Evolutionary conservation across 1,284 basidiomycete species (phyloP), one percentile per base, ranked within the genome.

Genomic region (Rhodotorula mucilaginosa): DNA sequence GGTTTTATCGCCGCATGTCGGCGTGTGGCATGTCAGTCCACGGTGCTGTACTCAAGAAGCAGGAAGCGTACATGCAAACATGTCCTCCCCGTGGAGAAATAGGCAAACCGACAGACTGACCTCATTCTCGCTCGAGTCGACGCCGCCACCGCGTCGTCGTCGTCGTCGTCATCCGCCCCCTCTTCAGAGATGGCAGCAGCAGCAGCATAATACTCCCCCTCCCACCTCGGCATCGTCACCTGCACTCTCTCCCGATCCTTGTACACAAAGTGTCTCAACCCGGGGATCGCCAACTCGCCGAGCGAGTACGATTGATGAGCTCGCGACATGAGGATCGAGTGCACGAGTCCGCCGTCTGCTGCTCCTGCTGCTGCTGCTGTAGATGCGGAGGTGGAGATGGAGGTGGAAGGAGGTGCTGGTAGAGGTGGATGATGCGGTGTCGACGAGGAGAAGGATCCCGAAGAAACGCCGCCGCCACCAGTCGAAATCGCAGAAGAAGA

Each of bases 211-310:
- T 97, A 97, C 3, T 91, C 89, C 46, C 90, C 90, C 77, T 94
- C 92, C 80, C 89, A 94, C 23, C 82, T 81, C 0, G 95, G 93
- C 74, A 86, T 84, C 0, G 93, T 97, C 48, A 96, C 85, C 80
- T 98, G 96, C 26, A 97, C 92, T 76, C 92, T 87, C 23, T 87
- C 83, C 26, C 92, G 86, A 26, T 91, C 92, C 82, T 97, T 97
- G 84, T 97, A 98, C 64, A 97, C 83, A 79, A 98, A 99, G 81
- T 99, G 96, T 44, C 91, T 87, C 39, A 99, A 82, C 0, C 94
- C 94, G 1, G 93, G 90, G 66, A 96, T 89, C 6, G 88, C 88
- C 2, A 98, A 82, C 58, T 90, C 89, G 5, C 80, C 77, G 21
- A 81, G 78, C n/a, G 77, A 75, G 67, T 82, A 83, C n/a, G 79